Conservation (phyloP, 148 eudicot genomes). For the Camellia sinensis region DNA sequence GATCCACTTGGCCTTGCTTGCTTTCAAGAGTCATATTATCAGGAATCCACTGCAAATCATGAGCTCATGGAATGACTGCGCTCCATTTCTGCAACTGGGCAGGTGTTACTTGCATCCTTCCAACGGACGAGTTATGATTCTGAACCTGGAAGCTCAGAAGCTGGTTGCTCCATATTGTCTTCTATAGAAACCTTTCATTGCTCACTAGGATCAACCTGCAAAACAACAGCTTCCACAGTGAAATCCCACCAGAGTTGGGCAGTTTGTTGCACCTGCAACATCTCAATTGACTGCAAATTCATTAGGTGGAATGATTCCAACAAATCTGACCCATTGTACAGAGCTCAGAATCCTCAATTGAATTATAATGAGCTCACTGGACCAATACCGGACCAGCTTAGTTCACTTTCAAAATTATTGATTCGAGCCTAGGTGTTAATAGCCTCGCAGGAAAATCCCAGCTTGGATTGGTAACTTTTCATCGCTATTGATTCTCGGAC, state of each 20-base stretch:
- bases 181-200: no score
- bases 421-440: background rate
- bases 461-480: constrained; percentile 34
- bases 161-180: no score
- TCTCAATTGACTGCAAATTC: constrained; percentile 19
- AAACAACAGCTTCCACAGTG: background rate
- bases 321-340: constrained; percentile 27
- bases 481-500: constrained; percentile 12
- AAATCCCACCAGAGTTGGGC: constrained; percentile 39
- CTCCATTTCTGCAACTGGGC: background rate
- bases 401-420: constrained; percentile 19
- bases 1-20: no score
- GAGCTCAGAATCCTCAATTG: constrained; percentile 18
- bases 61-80: no score
- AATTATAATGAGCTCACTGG: constrained; percentile 26
- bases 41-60: no score
- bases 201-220: no score
- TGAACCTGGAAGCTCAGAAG: no score
- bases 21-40: no score
- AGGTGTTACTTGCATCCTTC: no score
- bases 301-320: constrained; percentile 33
- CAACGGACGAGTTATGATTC: no score
- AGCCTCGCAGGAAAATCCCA: constrained; percentile 25
- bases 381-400: constrained; percentile 29
- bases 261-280: constrained; percentile 16